These are phyloP conservation scores for Verticillium nubilum DNA, from an alignment of 2,329 filamentous ascomycete species.

Conservation along the genomic window DNA sequence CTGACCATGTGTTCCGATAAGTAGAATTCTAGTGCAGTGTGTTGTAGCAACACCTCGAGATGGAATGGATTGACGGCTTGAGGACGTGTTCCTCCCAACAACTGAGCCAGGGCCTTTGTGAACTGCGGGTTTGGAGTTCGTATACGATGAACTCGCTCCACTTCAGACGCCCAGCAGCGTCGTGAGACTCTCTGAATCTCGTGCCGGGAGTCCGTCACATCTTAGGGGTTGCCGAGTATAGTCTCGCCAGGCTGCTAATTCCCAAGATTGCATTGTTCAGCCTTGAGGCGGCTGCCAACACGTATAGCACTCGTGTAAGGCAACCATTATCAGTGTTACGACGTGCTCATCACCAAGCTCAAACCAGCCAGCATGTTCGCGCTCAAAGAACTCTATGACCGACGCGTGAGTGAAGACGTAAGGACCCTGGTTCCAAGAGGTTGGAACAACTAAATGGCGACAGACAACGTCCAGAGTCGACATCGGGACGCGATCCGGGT, in stretches of 20 bases:
- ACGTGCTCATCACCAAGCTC: not conserved
- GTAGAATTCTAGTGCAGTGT: too few species aligned
- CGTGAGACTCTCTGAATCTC: not conserved
- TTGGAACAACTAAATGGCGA: not conserved
- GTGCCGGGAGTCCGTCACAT: not conserved
- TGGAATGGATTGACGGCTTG: not conserved
- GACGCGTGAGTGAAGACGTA: not conserved
- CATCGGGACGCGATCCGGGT: not conserved
- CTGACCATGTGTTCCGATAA: too few species aligned
- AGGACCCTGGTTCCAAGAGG: rapidly evolving
- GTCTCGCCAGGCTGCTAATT: not conserved
- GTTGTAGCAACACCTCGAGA: not conserved
- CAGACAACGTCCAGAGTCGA: not conserved
- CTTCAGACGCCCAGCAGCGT: too few species aligned
- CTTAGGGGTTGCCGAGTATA: not conserved
- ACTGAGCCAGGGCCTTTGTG: not conserved
- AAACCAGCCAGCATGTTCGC: not conserved
- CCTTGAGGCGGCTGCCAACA: not conserved
- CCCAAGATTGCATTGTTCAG: not conserved
- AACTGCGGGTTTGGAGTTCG: not conserved
- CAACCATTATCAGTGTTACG: not conserved
- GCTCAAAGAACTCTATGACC: not conserved
- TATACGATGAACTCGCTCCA: not conserved
- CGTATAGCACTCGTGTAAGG: not conserved
- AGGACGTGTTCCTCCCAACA: not conserved